Conservation (phyloP, 192 early-diverging fungal species). For the Linnemannia zychae region DNA sequence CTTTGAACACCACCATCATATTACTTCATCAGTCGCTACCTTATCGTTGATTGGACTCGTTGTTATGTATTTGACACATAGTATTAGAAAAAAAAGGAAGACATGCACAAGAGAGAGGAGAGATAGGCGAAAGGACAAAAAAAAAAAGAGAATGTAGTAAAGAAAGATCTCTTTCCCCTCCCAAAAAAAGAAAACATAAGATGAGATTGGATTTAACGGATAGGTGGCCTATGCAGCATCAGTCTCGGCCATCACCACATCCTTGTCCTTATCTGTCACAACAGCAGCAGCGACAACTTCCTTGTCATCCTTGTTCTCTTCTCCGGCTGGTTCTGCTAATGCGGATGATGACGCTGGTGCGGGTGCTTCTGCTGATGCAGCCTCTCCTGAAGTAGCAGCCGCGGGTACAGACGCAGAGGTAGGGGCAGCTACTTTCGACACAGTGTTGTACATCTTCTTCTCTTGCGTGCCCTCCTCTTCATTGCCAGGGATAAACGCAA, state of each 20-base stretch:
- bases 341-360: not conserved
- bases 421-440: not conserved
- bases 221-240: not conserved
- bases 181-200: not conserved
- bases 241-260: constrained; percentile 1
- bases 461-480: constrained; percentile 19
- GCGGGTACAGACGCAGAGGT: not conserved
- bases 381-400: not conserved
- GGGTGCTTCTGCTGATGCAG: not conserved
- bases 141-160: not conserved
- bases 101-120: not conserved
- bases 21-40: no score
- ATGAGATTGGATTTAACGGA: not conserved
- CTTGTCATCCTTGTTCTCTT: not conserved
- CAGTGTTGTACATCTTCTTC: constrained; percentile 39
- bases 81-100: not conserved
- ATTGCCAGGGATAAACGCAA: constrained; percentile 16
- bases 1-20: no score
- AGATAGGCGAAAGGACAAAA: not conserved
- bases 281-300: not conserved
- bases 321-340: not conserved
- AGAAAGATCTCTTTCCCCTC: not conserved
- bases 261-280: constrained; percentile 1
- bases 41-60: not conserved
- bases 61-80: not conserved